Percentiles rank a stretch among this genome's conserved stretches.
phyloP scores from a whole-genome alignment of 805 yeast species.

The Saccharomyces cerevisiae region DNA sequence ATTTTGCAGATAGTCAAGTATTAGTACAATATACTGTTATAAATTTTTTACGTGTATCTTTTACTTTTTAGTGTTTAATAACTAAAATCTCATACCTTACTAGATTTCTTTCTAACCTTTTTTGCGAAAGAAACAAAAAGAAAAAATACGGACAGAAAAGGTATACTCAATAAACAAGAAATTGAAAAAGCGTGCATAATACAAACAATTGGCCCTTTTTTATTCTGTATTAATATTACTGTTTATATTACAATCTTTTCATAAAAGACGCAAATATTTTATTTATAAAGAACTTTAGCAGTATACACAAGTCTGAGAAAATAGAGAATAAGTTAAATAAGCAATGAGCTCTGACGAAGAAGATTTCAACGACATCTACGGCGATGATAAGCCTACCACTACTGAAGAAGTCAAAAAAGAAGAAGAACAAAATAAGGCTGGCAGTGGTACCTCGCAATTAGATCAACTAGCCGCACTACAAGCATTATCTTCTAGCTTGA shows the following conservation, averaged over 20 bases:
- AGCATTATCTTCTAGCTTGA: conserved; percentile 29
- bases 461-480: conserved; percentile 32
- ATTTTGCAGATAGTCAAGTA: not conserved
- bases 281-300: not conserved
- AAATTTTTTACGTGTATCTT: not conserved
- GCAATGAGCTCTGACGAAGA: conserved; percentile 79
- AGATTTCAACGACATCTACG: conserved; percentile 89
- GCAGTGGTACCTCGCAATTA: conserved; percentile 7
- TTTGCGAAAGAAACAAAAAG: not conserved
- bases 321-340: not conserved
- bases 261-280: not conserved
- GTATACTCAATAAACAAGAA: not conserved
- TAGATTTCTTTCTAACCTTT: not conserved
- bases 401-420: conserved; percentile 1
- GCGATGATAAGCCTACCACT: conserved; percentile 23
- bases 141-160: not conserved
- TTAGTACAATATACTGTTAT: not conserved
- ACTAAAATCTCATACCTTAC: not conserved
- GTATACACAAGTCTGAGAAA: not conserved
- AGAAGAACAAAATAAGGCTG: conserved; percentile 1
- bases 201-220: not conserved
- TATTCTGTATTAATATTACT: not conserved
- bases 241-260: not conserved
- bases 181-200: not conserved
- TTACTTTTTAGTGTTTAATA: not conserved